Evolutionary conservation across 306 rosid species (phyloP).

Genomic region (Cicer chorassanicum): DNA sequence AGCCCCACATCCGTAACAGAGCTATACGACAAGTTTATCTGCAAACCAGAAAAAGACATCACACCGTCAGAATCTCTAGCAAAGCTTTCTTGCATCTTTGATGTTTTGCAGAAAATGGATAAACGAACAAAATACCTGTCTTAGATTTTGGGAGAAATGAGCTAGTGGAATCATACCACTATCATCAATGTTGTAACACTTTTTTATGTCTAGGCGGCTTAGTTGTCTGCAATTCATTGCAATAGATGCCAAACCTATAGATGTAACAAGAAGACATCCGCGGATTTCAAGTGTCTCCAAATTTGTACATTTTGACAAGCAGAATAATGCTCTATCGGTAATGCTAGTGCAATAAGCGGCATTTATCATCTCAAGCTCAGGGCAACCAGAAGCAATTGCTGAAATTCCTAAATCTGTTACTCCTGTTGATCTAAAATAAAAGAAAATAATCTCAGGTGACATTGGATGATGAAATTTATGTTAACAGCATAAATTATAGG

Average conservation of each 20-base stretch:
- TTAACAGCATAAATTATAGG: neutral
- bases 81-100: neutral
- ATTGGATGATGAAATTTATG: neutral
- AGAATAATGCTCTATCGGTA: slow-evolving; percentile 63
- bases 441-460: slow-evolving; percentile 16
- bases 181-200: slow-evolving; percentile 77
- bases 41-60: slow-evolving; percentile 45
- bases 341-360: slow-evolving; percentile 80
- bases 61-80: slow-evolving; percentile 25
- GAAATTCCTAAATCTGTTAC: slow-evolving; percentile 79
- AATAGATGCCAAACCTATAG: slow-evolving; percentile 70
- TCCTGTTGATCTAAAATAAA: slow-evolving; percentile 69
- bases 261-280: slow-evolving; percentile 77
- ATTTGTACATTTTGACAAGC: slow-evolving; percentile 68
- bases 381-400: slow-evolving; percentile 79
- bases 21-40: slow-evolving; percentile 91
- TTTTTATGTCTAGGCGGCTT: slow-evolving; percentile 78
- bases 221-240: slow-evolving; percentile 75
- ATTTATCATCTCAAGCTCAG: slow-evolving; percentile 73
- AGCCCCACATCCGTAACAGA: slow-evolving; percentile 86
- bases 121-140: slow-evolving; percentile 67
- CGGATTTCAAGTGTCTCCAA: slow-evolving; percentile 79
- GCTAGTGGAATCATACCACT: slow-evolving; percentile 82
- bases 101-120: slow-evolving; percentile 27
- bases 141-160: slow-evolving; percentile 76